Base-by-base conservation (phyloP, 495 filamentous ascomycete species). In the Coniosporium apollinis region DNA sequence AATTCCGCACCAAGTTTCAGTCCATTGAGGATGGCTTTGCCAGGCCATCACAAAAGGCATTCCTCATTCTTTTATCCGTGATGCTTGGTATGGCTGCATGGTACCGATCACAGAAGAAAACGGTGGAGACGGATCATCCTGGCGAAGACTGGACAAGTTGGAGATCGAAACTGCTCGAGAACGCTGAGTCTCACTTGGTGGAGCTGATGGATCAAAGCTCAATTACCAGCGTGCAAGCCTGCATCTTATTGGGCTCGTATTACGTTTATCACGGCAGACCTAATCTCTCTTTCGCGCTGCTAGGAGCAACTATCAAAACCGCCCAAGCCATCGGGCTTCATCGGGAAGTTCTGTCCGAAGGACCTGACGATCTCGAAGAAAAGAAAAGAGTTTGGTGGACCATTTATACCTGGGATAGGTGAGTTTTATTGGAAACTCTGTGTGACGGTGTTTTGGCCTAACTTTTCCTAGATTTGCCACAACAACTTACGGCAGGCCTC, bases 331-430 rank as follows among this genome's bases (percentile, higher is more conserved):
- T 51, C 24, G 56, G 52, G 0, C 19, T 59, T 26, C 56, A 59
- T 22, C 53, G 54, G 3, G 42, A 52, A 31, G 36, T 39, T 16
- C 19, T 22, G 2, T 24, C 33, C 17, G 45, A 47, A 1, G 32
- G 39, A 3, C 31, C 43, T 14, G 53, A 50, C 22, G 49, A 50
- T 28, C 39, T 48, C 13, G 51, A 59, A 33, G 56, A 56, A 20
- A 43, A 49, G 26, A 56, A 55, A 34, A 28, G 56, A 29, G 48
- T 56, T 0, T 59, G 56, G 56, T 56, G 56, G 51, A 56, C 53
- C 4, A 54, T 56, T 5, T 59, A 57, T 34, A 59, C 54, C 7
- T 56, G 53, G 53, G 56, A 59, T 17, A 26, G 24, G 24, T 26
- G 8, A 8, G 24, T 8, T 13, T 26, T 26, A 13, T 26, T 13